These are phyloP conservation scores for Hortiboletus campestris DNA, from an alignment of 768 basidiomycete genomes.

Conservation along the genomic window DNA sequence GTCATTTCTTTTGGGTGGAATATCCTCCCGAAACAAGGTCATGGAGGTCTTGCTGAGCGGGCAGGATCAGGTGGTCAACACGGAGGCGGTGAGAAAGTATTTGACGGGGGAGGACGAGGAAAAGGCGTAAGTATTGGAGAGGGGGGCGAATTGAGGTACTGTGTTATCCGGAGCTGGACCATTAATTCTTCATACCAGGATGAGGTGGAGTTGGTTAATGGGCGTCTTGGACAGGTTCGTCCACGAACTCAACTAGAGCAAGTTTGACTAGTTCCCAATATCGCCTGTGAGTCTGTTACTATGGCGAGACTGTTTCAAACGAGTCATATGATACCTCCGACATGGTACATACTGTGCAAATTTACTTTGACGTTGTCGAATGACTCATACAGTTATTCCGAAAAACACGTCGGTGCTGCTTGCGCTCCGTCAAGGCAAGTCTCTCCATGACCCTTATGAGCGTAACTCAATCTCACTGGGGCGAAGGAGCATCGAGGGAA, in stretches of 20 bases:
- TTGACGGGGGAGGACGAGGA: conserved; percentile 33
- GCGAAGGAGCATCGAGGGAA: too few species aligned
- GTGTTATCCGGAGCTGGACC: conserved; percentile 39
- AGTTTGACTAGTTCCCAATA: too few species aligned
- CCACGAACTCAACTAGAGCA: neutral
- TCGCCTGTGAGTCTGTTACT: too few species aligned
- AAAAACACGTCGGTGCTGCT: too few species aligned
- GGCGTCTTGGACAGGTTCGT: conserved; percentile 34
- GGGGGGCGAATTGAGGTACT: conserved; percentile 37
- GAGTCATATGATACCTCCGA: neutral
- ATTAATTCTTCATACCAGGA: conserved; percentile 37
- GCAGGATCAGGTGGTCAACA: conserved; percentile 43
- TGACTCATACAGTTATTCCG: neutral
- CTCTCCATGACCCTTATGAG: too few species aligned
- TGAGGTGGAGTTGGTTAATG: conserved; percentile 37
- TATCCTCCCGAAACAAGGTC: conserved; percentile 32
- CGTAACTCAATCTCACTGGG: too few species aligned
- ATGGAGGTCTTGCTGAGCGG: conserved; percentile 39
- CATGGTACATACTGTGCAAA: neutral
- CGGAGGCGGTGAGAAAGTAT: conserved; percentile 38
- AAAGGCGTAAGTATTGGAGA: conserved; percentile 26
- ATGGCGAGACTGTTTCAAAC: neutral
- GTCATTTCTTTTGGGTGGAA: conserved; percentile 70
- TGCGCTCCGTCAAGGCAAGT: too few species aligned
- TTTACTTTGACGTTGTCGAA: too few species aligned